Base-by-base conservation (phyloP, 306 rosid species). In the Medicago arabica region DNA sequence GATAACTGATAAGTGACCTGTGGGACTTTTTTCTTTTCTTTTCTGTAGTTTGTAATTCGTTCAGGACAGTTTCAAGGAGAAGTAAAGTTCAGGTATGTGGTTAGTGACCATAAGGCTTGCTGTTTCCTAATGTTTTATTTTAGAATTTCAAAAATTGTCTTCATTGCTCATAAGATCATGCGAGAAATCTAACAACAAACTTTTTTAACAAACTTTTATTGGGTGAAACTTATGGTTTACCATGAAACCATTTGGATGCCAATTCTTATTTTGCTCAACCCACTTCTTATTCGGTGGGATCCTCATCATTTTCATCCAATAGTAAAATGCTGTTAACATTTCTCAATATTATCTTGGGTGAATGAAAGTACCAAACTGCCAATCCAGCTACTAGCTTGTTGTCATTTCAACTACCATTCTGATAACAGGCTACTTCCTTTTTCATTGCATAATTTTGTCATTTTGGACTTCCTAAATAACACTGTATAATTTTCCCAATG, bases 21-120 rank as follows among this genome's bases (percentile, higher is more conserved):
- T 55, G 72, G 79, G 77, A 55, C 23, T 60, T 67, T 28, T 28
- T 28, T 28, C 3, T 3, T 28, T 3, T 63, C 15, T 51, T 57
- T 80, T 78, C 69, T 82, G 86, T 83, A 92, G 99, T 86, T 86
- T 63, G 80, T 88, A 54, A 67, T 92, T 85, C 90, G 82, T 67
- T 95, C 99, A 9, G 88, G 86, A 66, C 93, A 95, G 83, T 95
- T 95, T 80, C 82, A 81, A 76, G 99, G 99, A 82, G 91, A 90
- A 79, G 93, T 89, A 40, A 85, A 80, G 83, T 90, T 95, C 97
- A 90, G 97, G 99, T 90, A 68, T 61, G 79, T 46, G 71, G 80
- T 73, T 67, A 66, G 54, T 79, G 65, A 80, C 83, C 43, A 67
- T 65, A 82, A 63, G 64, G 83, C 64, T 70, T 61, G 23, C 55